These are phyloP conservation scores for Linum tenue DNA, from an alignment of 345 rosid genomes.

Conservation along the genomic window DNA sequence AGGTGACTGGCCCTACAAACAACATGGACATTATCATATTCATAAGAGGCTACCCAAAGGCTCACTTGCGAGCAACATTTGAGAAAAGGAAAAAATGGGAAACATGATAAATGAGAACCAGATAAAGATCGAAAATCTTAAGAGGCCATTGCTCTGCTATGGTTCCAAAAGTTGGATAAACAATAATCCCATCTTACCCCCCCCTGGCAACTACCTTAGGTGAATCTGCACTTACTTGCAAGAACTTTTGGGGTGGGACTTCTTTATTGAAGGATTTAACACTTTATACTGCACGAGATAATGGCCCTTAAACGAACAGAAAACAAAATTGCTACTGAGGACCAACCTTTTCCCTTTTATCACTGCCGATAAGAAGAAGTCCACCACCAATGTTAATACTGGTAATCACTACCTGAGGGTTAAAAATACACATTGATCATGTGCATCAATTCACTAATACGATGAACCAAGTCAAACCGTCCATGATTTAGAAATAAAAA, in stretches of 20 bases:
- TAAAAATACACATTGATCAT: constrained; percentile 2
- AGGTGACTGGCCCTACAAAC: constrained; percentile 54
- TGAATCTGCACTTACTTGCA: neutral
- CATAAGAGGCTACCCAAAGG: neutral
- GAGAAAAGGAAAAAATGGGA: neutral
- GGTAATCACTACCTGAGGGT: constrained; percentile 83
- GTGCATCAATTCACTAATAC: neutral
- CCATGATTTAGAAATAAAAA: neutral
- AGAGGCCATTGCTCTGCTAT: neutral
- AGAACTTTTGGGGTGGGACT: neutral
- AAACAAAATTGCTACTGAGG: neutral
- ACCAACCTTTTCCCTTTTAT: constrained; percentile 77
- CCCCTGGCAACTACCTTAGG: neutral
- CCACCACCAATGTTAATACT: constrained; percentile 70
- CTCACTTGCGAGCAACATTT: neutral
- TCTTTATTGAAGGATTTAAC: too few relatives aligned
- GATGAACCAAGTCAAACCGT: neutral
- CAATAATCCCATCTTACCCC: neutral
- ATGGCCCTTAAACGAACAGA: neutral
- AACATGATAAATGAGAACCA: neutral
- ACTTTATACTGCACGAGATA: neutral
- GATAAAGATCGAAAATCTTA: neutral
- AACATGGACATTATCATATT: neutral
- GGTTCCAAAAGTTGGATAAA: neutral
- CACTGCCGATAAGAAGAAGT: constrained; percentile 86